Evolutionary conservation across 768 basidiomycete species (phyloP), one percentile per base, ranked within the genome.

Genomic region (Hypholoma sublateritium): DNA sequence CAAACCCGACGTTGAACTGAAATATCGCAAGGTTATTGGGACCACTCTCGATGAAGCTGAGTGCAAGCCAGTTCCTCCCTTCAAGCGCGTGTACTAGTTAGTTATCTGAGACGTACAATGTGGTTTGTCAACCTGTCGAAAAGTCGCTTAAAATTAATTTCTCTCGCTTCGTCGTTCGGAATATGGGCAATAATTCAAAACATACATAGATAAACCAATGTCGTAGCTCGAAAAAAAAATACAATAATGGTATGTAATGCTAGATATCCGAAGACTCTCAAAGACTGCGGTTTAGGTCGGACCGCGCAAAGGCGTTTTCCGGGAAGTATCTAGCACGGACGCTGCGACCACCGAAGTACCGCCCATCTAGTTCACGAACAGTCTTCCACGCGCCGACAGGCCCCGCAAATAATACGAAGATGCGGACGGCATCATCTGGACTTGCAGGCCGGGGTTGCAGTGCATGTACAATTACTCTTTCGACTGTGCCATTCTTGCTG

Each of bases 381-480:
- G 93, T 95, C 72, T 93, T 93, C 95, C 95, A 98, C 5, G 95
- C 96, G 11, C 93, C 96, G 0, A 83, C 95, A 4, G 92, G 91
- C 1, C 95, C 96, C 0, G 87, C 86, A 65, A 96, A 98, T 51
- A 91, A 75, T 14, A 98, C 89, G 67, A 97, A 98, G 53, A 98
- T 88, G 50, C 95, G 87, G 4, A 97, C 89, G 1, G 88, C 86
- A n/a, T 93, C 89, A n/a, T 87, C 86, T 2, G 84, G 77, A 47
- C 87, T 78, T 2, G 71, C 59, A 0, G 92, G 83, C 1, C 81
- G 74, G 2, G 93, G 91, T 41, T 86, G 77, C 44, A 90, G 82
- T 37, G 84, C 73, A 63, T 98, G 95, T 1, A 97, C 82, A 22
- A 95, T 73, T 11, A 97, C 94, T 19, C 93, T 84, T 67, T 97